These are phyloP conservation scores for Kockovaella imperatae DNA, from an alignment of 768 basidiomycete genomes.

Conservation along the genomic window DNA sequence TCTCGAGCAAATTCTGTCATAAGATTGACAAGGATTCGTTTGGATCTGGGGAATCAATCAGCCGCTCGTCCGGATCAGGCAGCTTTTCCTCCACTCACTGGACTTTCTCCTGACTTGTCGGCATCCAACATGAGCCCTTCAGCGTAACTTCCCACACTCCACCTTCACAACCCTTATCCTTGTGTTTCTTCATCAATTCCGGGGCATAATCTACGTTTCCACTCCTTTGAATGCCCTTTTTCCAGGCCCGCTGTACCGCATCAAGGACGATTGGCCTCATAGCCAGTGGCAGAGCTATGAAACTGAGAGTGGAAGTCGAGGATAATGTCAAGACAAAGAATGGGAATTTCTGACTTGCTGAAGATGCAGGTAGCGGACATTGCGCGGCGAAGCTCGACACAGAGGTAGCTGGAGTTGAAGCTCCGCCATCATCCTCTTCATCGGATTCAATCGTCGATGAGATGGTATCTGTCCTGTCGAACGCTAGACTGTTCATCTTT, in stretches of 20 bases:
- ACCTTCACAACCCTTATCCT: slow-evolving; percentile 31
- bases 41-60: slow-evolving; percentile 14
- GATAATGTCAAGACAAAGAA: slow-evolving; percentile 33
- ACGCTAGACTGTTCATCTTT: slow-evolving; percentile 11
- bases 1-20: slow-evolving; percentile 34
- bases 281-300: slow-evolving; percentile 31
- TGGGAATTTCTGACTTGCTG: slow-evolving; percentile 16
- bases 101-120: slow-evolving; percentile 28
- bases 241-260: slow-evolving; percentile 26
- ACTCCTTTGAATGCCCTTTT: slow-evolving; percentile 20
- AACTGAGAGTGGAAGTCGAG: slow-evolving; percentile 27
- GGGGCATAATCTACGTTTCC: slow-evolving; percentile 29
- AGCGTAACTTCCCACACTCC: slow-evolving; percentile 36
- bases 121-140: slow-evolving; percentile 31
- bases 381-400: slow-evolving; percentile 26
- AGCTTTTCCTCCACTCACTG: slow-evolving; percentile 22
- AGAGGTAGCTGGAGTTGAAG: slow-evolving; percentile 29
- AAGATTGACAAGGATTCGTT: slow-evolving; percentile 30
- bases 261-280: slow-evolving; percentile 24
- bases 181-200: slow-evolving; percentile 29
- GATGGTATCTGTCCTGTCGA: slow-evolving; percentile 23
- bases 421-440: slow-evolving; percentile 7
- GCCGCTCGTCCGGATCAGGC: too few species aligned
- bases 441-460: slow-evolving; percentile 3
- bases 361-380: slow-evolving; percentile 25